Evolutionary conservation across 495 filamentous ascomycete species (phyloP).

Genomic region (Bacidia rubella): DNA sequence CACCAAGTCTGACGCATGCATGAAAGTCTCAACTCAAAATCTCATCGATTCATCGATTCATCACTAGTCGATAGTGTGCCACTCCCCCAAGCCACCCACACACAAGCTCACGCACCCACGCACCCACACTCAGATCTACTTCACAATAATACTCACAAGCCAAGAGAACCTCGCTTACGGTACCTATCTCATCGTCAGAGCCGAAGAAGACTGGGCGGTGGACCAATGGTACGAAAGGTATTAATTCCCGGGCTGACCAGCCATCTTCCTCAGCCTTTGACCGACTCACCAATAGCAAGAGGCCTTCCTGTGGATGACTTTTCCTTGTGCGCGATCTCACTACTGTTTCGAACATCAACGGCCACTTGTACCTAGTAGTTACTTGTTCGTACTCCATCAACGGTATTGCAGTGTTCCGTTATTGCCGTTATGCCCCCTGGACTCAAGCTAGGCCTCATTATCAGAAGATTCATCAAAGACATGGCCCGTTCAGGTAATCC

Average conservation of each 20-base stretch:
- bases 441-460: neutral
- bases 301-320: neutral
- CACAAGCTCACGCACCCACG: neutral
- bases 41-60: neutral
- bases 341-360: neutral
- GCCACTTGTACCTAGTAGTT: neutral
- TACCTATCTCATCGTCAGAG: neutral
- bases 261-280: neutral
- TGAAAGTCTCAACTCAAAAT: neutral
- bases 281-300: neutral
- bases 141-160: neutral
- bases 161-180: neutral
- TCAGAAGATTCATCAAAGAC: neutral
- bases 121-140: neutral
- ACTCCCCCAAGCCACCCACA: neutral
- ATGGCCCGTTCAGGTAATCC: neutral
- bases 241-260: neutral
- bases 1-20: neutral
- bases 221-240: too few species aligned
- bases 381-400: too few species aligned
- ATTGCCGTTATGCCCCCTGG: too few species aligned
- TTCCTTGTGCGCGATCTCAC: neutral
- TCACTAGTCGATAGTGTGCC: neutral
- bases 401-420: too few species aligned
- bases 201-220: too few species aligned